A percentile compares a stretch with the other conserved stretches of the same genome.
phyloP scores from a whole-genome alignment of 2,329 filamentous ascomycete genomes.

The Fusarium sp. region DNA sequence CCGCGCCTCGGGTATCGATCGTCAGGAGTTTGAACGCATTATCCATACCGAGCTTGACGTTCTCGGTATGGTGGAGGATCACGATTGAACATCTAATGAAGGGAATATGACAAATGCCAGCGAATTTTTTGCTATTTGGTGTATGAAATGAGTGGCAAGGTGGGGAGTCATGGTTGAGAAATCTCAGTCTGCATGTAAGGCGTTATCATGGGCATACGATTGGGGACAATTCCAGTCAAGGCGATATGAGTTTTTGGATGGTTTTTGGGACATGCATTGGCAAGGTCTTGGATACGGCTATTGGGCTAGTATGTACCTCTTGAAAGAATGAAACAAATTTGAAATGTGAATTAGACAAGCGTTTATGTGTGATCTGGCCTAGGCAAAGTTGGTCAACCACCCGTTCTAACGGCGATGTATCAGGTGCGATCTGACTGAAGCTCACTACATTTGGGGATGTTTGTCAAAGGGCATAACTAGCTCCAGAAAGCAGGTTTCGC shows the following conservation, averaged over 20 bases:
- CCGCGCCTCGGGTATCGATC: slow-evolving; percentile 76
- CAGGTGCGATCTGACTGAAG: background rate
- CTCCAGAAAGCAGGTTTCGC: background rate
- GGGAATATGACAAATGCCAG: background rate
- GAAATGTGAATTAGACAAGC: background rate
- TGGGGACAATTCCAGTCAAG: slow-evolving; percentile 5
- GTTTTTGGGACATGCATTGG: slow-evolving; percentile 15
- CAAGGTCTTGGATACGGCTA: slow-evolving; percentile 2
- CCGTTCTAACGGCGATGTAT: background rate
- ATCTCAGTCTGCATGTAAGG: slow-evolving; percentile 38
- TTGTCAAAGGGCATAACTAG: background rate
- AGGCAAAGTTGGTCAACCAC: background rate
- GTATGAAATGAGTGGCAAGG: background rate
- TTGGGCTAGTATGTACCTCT: slow-evolving; percentile 10
- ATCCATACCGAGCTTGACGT: slow-evolving; percentile 79
- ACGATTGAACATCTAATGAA: slow-evolving; percentile 42
- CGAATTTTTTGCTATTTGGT: background rate
- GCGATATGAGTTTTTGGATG: background rate
- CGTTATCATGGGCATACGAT: slow-evolving; percentile 34
- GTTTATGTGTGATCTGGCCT: background rate
- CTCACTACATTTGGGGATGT: background rate
- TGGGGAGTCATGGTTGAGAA: slow-evolving; percentile 5
- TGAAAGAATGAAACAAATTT: slow-evolving; percentile 31
- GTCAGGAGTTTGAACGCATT: slow-evolving; percentile 79
- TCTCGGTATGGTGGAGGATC: slow-evolving; percentile 75